Base-by-base conservation (phyloP, 2,329 filamentous ascomycete genomes). In the Sarocladium brachiariae region DNA sequence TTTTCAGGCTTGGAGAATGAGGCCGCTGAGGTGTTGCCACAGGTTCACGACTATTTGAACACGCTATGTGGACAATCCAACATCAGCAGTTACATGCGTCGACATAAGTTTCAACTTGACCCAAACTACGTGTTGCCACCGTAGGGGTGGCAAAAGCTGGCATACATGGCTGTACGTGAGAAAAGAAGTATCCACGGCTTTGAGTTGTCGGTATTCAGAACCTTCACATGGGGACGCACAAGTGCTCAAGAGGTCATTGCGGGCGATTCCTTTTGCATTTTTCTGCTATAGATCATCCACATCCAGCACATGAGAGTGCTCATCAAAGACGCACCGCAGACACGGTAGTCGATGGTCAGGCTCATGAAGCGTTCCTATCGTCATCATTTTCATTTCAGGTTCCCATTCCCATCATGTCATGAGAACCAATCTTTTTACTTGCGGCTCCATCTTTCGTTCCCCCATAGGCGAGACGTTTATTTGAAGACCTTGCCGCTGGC, bases 401-500 rank as follows among this genome's bases (percentile, higher is more conserved):
- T 23, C 8, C 18, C 25, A 23, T 16, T 50, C 35, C 35, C 23
- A 13, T 51, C 55, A 51, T 55, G 41, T 52, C 54, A 50, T 49
- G 34, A 46, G 24, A 21, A 48, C 25, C 27, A 19, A 38, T 50
- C 51, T 18, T 7, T 39, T 39, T 43, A 52, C 53, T 38, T 50
- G 48, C 47, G 39, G 38, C 37, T 51, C 49, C 41, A 43, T n/a
- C 47, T 53, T 50, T 48, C 38, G 33, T 56, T 52, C 10, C 14
- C 25, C 3, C 11, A 21, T 31, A 33, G 18, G 16, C 30, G 24
- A 53, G 23, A 57, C 54, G 60, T 65, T 81, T 96, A 97, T 82
- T 97, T 97, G 87, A 96, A 97, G 71, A 97, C 90, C 84, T 97
- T 96, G 70, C 93, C 93, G 65, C 89, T 86, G 66, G 87, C 87